Conservation (phyloP, 75 land plant species). For the Chamaecyparis obtusa region DNA sequence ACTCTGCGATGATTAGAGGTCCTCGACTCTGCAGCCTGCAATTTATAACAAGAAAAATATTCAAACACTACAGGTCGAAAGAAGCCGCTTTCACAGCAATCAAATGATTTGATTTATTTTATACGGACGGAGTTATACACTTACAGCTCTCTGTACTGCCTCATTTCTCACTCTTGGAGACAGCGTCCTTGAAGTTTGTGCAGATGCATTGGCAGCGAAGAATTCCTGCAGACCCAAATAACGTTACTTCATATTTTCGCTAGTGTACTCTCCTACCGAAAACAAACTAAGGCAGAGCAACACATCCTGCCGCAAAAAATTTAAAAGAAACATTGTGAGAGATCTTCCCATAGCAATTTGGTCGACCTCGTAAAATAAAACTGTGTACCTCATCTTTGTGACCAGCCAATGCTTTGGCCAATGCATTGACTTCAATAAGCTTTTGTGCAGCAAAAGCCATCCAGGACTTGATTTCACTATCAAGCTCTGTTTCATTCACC, state of each 20-base stretch:
- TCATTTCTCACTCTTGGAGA: constrained; percentile 36
- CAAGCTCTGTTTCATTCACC: constrained; percentile 69
- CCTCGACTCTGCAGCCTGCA: constrained; percentile 64
- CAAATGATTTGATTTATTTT: too few species aligned
- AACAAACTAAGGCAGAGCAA: background rate
- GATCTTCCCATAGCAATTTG: background rate
- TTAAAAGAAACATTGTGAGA: too few species aligned
- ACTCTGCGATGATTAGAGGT: constrained; percentile 70
- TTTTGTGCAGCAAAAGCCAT: constrained; percentile 67
- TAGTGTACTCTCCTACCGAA: background rate
- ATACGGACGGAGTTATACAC: background rate
- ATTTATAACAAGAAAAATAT: background rate
- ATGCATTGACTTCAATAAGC: constrained; percentile 52
- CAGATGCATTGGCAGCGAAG: constrained; percentile 36
- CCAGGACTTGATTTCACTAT: constrained; percentile 78
- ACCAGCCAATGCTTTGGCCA: constrained; percentile 77
- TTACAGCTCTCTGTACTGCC: constrained; percentile 40
- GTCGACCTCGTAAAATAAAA: background rate
- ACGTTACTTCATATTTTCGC: background rate
- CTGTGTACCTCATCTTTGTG: constrained; percentile 62
- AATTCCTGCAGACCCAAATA: constrained; percentile 17
- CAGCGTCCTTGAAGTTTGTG: constrained; percentile 29
- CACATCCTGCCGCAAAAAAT: too few species aligned
- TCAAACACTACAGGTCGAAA: background rate
- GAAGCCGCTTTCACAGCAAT: background rate